Base-by-base conservation (phyloP, 2,329 filamentous ascomycete genomes). In the Thelonectria discophora region DNA sequence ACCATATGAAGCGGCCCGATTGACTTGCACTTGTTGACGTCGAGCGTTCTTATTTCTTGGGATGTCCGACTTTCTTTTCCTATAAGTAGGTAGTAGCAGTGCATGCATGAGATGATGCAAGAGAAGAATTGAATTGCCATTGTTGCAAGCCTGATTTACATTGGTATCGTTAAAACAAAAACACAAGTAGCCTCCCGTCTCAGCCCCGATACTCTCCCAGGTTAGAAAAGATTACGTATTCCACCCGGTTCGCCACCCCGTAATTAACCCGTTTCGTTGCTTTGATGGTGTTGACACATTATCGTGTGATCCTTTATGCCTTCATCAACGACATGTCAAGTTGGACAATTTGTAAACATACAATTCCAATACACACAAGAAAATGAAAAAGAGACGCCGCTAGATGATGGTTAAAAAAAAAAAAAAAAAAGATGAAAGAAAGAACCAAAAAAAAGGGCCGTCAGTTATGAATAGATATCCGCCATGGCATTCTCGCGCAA, bases 401-500 rank as follows among this genome's bases (percentile, higher is more conserved):
- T 37, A 30, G 27, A 40, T 5, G 15, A 40, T 40, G 32, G 45
- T 34, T 17, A 43, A 55, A 20, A 53, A 39, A 10, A 8, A 47
- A 7, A 13, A 34, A 11, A 13, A 21, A 21, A 21, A 18, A 13
- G 17, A 20, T n/a, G 12, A 20, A 45, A 9, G 3, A 34, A n/a
- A 32, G 15, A 13, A 37, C 9, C 5, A 32, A 37, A 12, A 37
- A 37, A 37, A 9, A 37, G 5, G 34, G 11, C 34, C 10, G 34
- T 37, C 7, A 10, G 37, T 62, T 47, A 72, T 34, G 67, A 63
- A 20, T 58, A 58, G 63, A 87, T 74, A 68, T 88, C 86, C 2
- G 81, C 80, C 57, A 87, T 73, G 40, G 80, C 84, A 52, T 75
- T 78, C 66, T 84, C 82, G 13, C 83, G 76, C 9, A 88, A 75